phyloP scores from a whole-genome alignment of 495 filamentous ascomycete genomes.

The Penicillium longicatenatum region DNA sequence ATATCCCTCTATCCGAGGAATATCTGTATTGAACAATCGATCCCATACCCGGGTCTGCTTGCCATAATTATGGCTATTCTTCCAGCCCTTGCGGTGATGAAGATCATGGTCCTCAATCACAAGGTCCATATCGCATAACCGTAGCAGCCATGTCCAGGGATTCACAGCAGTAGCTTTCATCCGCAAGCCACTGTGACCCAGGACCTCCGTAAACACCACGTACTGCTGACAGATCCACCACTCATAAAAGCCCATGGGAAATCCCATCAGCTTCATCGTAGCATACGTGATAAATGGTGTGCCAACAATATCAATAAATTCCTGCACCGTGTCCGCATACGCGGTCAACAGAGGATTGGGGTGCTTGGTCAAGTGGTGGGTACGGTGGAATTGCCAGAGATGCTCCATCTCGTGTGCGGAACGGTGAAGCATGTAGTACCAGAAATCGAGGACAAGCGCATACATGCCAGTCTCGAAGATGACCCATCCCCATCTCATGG shows the following conservation, averaged over 20 bases:
- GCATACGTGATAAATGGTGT: conserved; percentile 40
- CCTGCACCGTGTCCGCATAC: conserved; percentile 46
- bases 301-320: conserved; percentile 47
- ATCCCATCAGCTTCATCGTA: conserved; percentile 31
- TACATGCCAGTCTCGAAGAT: conserved; percentile 43
- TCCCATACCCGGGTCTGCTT: conserved; percentile 49
- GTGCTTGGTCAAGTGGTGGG: conserved; percentile 48
- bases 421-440: conserved; percentile 49
- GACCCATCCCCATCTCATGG: conserved; percentile 53
- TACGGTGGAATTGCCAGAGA: conserved; percentile 46
- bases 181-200: conserved; percentile 42
- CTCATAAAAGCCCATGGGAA: conserved; percentile 47
- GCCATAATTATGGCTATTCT: conserved; percentile 48
- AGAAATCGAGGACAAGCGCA: conserved; percentile 46
- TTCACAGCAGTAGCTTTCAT: conserved; percentile 35
- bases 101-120: conserved; percentile 49
- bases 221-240: conserved; percentile 50
- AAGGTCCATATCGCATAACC: conserved; percentile 36
- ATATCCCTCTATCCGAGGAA: conserved; percentile 36
- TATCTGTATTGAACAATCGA: conserved; percentile 41
- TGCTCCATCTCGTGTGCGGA: conserved; percentile 42
- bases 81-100: conserved; percentile 47
- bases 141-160: conserved; percentile 40
- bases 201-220: conserved; percentile 42
- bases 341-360: conserved; percentile 46